Conservation (phyloP, 495 filamentous ascomycete genomes). For the Penicillium daleae region DNA sequence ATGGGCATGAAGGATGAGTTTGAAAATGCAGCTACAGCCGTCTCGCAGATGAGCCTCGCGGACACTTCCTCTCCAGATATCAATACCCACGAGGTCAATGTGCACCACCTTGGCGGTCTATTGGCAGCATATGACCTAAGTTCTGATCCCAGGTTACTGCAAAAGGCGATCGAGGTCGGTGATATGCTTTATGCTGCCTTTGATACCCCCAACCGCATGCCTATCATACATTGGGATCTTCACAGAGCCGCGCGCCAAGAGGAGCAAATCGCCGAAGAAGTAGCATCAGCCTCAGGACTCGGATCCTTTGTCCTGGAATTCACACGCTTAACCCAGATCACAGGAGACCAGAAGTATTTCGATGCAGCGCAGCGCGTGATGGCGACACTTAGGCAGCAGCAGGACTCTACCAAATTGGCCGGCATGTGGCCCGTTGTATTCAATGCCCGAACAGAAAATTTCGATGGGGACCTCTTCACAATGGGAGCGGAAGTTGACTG, state of each 20-base stretch:
- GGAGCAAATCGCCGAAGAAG: conserved; percentile 28
- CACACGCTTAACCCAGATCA: conserved; percentile 85
- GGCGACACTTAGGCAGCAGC: conserved; percentile 70
- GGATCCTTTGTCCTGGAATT: conserved; percentile 86
- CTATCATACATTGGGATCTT: conserved; percentile 37
- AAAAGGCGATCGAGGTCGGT: conserved; percentile 39
- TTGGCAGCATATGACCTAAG: conserved; percentile 56
- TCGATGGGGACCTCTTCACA: conserved; percentile 25
- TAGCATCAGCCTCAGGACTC: conserved; percentile 68
- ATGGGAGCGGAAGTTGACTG: conserved; percentile 39
- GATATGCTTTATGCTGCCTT: conserved; percentile 45
- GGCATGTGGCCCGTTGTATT: conserved; percentile 41
- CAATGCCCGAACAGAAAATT: conserved; percentile 25
- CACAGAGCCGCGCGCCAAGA: conserved; percentile 27
- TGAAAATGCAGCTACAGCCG: conserved; percentile 68
- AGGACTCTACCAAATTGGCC: conserved; percentile 57
- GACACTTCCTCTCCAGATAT: conserved; percentile 29
- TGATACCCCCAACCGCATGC: conserved; percentile 45
- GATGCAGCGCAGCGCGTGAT: conserved; percentile 86
- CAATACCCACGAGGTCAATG: conserved; percentile 55
- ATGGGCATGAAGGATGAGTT: conserved; percentile 83
- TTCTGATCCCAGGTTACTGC: conserved; percentile 34
- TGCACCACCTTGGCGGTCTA: conserved; percentile 55
- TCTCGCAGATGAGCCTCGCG: conserved; percentile 73
- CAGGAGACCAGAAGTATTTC: conserved; percentile 78